These are phyloP conservation scores for Globisporangium emineosum DNA, from an alignment of 352 stramenopile genomes.

Conservation along the genomic window DNA sequence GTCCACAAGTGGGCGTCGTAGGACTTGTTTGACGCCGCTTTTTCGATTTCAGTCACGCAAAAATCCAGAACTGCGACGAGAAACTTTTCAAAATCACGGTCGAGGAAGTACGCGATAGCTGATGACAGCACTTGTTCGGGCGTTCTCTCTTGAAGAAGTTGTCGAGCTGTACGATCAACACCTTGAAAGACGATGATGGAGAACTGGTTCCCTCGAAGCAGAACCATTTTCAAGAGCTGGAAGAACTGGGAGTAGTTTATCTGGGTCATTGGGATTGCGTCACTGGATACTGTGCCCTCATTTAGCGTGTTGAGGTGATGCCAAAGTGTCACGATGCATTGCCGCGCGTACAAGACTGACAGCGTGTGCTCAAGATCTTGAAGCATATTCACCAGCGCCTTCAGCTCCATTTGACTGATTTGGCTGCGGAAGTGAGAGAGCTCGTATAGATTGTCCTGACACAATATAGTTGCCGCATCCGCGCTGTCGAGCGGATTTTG, in stretches of 20 bases:
- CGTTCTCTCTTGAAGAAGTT: constrained; percentile 10
- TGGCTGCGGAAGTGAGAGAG: not conserved
- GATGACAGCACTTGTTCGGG: constrained; percentile 6
- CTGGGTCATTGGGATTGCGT: not conserved
- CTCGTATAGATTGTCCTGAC: not conserved
- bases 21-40: constrained; percentile 34
- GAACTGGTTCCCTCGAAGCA: constrained; percentile 56
- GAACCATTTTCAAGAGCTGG: constrained; percentile 41
- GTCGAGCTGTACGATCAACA: not conserved
- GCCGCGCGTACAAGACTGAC: constrained; percentile 10
- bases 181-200: not conserved
- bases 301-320: not conserved
- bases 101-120: not conserved
- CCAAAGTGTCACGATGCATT: constrained; percentile 7
- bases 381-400: constrained; percentile 3
- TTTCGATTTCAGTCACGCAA: constrained; percentile 60
- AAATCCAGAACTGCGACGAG: constrained; percentile 37
- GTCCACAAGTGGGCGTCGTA: constrained; percentile 82
- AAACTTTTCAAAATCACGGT: constrained; percentile 15
- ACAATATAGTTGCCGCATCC: not conserved
- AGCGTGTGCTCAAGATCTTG: constrained; percentile 13
- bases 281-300: not conserved
- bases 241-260: constrained; percentile 26
- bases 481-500: not conserved
- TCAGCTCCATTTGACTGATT: constrained; percentile 13